phyloP scores from a whole-genome alignment of 768 basidiomycete genomes.

The Boletus vinaceobasis region DNA sequence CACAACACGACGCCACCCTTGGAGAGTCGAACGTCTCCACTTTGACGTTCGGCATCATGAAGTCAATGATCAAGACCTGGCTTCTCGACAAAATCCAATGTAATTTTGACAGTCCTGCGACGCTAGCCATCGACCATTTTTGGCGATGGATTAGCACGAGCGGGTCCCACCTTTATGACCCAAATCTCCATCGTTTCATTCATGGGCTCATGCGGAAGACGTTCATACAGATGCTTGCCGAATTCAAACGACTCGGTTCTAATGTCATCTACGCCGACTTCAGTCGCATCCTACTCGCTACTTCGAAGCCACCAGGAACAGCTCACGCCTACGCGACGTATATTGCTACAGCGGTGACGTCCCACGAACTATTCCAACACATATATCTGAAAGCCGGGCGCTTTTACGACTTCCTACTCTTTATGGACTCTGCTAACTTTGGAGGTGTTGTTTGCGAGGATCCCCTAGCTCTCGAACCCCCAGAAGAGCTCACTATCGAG shows the following conservation, averaged over 20 bases:
- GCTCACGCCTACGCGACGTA: conserved; percentile 96
- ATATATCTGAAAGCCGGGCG: conserved; percentile 80
- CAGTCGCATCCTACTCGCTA: conserved; percentile 83
- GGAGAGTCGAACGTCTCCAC: conserved; percentile 89
- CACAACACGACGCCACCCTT: conserved; percentile 66
- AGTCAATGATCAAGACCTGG: conserved; percentile 88
- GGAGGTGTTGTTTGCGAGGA: conserved; percentile 86
- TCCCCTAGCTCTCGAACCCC: conserved; percentile 63
- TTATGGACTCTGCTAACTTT: conserved; percentile 94
- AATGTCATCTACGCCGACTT: conserved; percentile 94
- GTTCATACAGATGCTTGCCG: conserved; percentile 93
- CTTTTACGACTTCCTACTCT: conserved; percentile 91
- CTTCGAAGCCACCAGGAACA: conserved; percentile 92
- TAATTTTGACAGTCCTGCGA: conserved; percentile 62
- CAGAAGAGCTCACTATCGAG: conserved; percentile 66
- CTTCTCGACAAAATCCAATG: conserved; percentile 78
- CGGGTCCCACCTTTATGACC: conserved; percentile 84
- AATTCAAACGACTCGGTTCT: conserved; percentile 93
- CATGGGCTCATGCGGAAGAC: conserved; percentile 97
- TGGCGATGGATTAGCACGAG: conserved; percentile 95
- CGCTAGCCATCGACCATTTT: conserved; percentile 84
- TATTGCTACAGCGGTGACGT: conserved; percentile 87
- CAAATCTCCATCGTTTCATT: conserved; percentile 88
- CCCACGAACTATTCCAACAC: conserved; percentile 94
- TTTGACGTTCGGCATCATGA: conserved; percentile 80